Conservation (phyloP, 2,329 filamentous ascomycete species). For the Trichothecium roseum region DNA sequence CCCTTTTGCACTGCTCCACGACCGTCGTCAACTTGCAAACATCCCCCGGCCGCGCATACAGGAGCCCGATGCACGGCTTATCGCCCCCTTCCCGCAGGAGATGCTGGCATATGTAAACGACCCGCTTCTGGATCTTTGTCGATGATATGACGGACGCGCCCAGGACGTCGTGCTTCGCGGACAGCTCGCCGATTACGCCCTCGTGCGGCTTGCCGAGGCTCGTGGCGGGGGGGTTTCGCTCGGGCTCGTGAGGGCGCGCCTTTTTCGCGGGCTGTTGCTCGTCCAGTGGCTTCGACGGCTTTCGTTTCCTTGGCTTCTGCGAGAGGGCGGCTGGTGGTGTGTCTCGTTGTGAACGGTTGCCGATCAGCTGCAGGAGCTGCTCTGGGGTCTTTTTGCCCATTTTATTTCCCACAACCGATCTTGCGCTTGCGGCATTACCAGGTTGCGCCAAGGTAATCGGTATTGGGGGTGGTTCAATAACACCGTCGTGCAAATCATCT, state of each 20-base stretch:
- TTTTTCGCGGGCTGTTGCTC: constrained; percentile 6
- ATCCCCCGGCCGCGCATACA: constrained; percentile 39
- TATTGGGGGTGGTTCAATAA: too few species aligned
- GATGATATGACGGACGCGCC: constrained; percentile 47
- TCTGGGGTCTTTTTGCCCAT: too few species aligned
- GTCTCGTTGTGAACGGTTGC: too few species aligned
- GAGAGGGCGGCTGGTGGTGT: too few species aligned
- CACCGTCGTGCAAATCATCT: too few species aligned
- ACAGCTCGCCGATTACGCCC: constrained; percentile 31
- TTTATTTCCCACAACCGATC: too few species aligned
- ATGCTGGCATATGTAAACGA: constrained; percentile 33
- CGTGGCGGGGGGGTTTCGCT: constrained; percentile 1
- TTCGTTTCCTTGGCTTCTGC: too few species aligned
- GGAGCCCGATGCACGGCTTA: constrained; percentile 24
- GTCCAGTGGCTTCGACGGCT: not conserved
- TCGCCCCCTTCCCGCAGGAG: constrained; percentile 17
- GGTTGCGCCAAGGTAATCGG: too few species aligned
- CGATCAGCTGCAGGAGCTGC: too few species aligned
- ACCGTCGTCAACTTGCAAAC: constrained; percentile 59
- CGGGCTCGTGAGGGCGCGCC: constrained; percentile 4
- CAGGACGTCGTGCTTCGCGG: constrained; percentile 37
- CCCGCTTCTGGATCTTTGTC: constrained; percentile 46
- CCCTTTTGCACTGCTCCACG: constrained; percentile 52
- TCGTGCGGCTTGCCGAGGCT: constrained; percentile 27
- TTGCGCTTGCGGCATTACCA: too few species aligned